Base-by-base conservation (phyloP, 352 stramenopile species). In the Globisporangium polare region DNA sequence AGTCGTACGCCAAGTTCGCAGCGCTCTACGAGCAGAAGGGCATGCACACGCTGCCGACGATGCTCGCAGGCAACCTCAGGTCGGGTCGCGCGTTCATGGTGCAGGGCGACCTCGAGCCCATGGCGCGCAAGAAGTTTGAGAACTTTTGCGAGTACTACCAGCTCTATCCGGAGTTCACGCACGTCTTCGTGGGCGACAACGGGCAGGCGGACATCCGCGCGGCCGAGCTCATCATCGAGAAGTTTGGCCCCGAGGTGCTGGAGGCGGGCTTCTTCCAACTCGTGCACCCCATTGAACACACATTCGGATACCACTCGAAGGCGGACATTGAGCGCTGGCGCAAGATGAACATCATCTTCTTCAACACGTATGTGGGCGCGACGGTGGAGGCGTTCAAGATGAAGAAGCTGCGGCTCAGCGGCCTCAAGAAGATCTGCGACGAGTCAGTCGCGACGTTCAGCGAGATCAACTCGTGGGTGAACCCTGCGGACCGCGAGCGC, bases 101-200 rank as follows among this genome's bases (percentile, higher is more conserved):
- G 54, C 95, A 95, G 47, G 94, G 95, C 39, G 92, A 99, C 58
- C 89, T 99, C 60, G 92, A 98, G 67, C 96, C 94, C 0, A 90
- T 99, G 68, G 96, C 97, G n/a, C 65, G 86, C 31, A 99, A 99
- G 70, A 99, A 99, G 69, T 98, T 98, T 77, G 89, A 96, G 13
- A 94, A 94, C 63, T 93, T 92, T 62, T 63, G 78, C 57, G 86
- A 98, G 69, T 99, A 98, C 68, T 97, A 98, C 27, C 90, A 94
- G 53, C 88, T 99, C 31, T 99, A 99, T 69, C 97, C 97, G 1
- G 97, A 99, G 75, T 99, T 98, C 71, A 96, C 89, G 58, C 95
- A 98, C 71, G 89, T 99, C 13, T 99, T 99, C 72, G 89, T 99
- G 37, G 97, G 96, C 5, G 97, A 99, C 78, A 99, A 99, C 62